These are phyloP conservation scores for Rhinocladiella mackenziei DNA, from an alignment of 2,329 filamentous ascomycete species.

Conservation along the genomic window DNA sequence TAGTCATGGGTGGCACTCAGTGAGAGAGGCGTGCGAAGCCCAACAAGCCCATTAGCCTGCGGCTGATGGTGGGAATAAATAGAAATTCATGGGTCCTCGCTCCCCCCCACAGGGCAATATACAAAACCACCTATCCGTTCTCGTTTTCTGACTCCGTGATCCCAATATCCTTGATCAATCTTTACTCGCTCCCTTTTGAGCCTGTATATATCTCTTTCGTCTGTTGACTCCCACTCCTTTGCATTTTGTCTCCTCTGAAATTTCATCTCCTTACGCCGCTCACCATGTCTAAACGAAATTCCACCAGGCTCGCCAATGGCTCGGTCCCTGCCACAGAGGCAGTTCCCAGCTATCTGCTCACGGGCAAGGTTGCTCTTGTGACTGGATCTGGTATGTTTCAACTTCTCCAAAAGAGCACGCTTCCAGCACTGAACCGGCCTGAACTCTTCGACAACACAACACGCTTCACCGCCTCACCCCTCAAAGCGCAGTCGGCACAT, in stretches of 20 bases:
- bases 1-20: too few species aligned
- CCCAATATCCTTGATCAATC: not conserved
- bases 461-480: conserved; percentile 15
- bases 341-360: conserved; percentile 34
- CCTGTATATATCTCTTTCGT: not conserved
- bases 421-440: too few species aligned
- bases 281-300: conserved; percentile 22
- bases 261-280: not conserved
- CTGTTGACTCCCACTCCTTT: not conserved
- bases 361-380: conserved; percentile 43
- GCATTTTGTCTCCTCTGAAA: too few species aligned
- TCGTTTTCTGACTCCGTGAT: not conserved
- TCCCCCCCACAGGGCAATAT: not conserved
- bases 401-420: not conserved
- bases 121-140: not conserved
- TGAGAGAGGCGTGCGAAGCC: not conserved
- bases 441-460: too few species aligned
- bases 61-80: conserved; percentile 14
- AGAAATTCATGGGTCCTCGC: conserved; percentile 7
- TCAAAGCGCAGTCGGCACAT: not conserved
- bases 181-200: not conserved
- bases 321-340: conserved; percentile 18
- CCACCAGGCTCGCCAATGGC: conserved; percentile 26
- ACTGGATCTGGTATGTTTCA: conserved; percentile 32
- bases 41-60: conserved; percentile 5